phyloP scores from a whole-genome alignment of 2,329 filamentous ascomycete genomes.

The Stromatinia cepivora region DNA sequence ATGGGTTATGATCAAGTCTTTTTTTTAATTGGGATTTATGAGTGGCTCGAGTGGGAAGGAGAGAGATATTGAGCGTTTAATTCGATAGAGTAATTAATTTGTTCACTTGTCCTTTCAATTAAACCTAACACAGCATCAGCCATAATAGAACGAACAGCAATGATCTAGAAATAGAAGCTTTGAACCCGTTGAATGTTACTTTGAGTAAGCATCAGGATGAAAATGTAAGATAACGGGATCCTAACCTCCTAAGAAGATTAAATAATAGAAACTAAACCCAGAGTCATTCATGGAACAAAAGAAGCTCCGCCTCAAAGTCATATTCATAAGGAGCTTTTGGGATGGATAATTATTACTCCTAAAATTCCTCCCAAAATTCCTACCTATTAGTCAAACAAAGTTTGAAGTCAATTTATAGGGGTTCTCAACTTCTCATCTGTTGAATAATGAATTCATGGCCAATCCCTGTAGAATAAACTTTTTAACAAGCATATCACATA shows the following conservation, averaged over 20 bases:
- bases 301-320: conserved; percentile 6
- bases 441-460: neutral
- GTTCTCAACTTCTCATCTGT: neutral
- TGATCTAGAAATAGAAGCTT: conserved; percentile 14
- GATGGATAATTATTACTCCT: conserved; percentile 11
- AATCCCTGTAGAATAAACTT: neutral
- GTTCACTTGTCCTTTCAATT: neutral
- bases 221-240: neutral
- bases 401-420: conserved; percentile 12
- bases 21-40: conserved; percentile 5
- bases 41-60: neutral
- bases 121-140: conserved; percentile 1
- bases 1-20: neutral
- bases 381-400: neutral
- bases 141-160: neutral
- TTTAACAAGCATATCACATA: neutral
- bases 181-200: neutral
- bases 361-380: neutral
- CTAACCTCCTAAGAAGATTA: conserved; percentile 7
- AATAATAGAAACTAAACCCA: neutral
- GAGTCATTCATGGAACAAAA: neutral
- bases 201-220: neutral
- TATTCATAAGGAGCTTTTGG: conserved; percentile 8
- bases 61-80: neutral
- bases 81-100: neutral